Conservation (phyloP, 805 yeast species). For the Cyberlindnera xylosilytica region DNA sequence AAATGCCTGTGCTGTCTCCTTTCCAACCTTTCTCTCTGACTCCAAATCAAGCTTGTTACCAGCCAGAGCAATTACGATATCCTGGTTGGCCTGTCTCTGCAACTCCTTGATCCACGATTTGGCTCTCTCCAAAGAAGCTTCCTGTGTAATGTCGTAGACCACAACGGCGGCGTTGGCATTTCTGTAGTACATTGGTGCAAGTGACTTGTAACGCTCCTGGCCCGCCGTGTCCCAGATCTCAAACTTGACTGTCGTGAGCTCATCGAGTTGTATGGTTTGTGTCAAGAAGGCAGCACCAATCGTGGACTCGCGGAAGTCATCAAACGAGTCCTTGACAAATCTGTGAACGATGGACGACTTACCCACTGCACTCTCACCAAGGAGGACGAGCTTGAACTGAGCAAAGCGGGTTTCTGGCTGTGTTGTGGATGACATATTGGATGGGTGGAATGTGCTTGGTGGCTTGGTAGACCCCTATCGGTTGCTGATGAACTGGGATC, state of each 20-base stretch:
- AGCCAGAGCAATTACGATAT: conserved; percentile 63
- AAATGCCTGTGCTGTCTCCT: conserved; percentile 48
- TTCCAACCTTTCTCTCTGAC: conserved; percentile 42
- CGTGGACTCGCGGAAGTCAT: conserved; percentile 72
- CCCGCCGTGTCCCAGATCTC: conserved; percentile 91
- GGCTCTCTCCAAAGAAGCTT: conserved; percentile 62
- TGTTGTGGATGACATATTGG: conserved; percentile 4
- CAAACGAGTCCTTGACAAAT: conserved; percentile 70
- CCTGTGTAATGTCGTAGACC: conserved; percentile 72
- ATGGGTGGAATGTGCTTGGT: conserved; percentile 1
- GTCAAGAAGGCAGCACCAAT: conserved; percentile 84
- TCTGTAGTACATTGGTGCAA: conserved; percentile 82
- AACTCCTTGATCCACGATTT: conserved; percentile 76
- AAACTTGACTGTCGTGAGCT: conserved; percentile 54
- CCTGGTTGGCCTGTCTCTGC: conserved; percentile 61
- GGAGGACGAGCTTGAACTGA: conserved; percentile 57
- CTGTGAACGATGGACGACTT: conserved; percentile 65
- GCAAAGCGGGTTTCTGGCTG: conserved; percentile 35
- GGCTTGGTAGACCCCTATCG: not conserved
- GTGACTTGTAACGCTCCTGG: conserved; percentile 72
- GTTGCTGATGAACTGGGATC: not conserved
- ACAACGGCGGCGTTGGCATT: conserved; percentile 79
- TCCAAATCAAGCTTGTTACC: conserved; percentile 73
- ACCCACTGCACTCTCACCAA: conserved; percentile 70
- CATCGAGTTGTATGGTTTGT: conserved; percentile 57